phyloP scores from a whole-genome alignment of 2,329 filamentous ascomycete genomes.

The Neobulgaria alba region DNA sequence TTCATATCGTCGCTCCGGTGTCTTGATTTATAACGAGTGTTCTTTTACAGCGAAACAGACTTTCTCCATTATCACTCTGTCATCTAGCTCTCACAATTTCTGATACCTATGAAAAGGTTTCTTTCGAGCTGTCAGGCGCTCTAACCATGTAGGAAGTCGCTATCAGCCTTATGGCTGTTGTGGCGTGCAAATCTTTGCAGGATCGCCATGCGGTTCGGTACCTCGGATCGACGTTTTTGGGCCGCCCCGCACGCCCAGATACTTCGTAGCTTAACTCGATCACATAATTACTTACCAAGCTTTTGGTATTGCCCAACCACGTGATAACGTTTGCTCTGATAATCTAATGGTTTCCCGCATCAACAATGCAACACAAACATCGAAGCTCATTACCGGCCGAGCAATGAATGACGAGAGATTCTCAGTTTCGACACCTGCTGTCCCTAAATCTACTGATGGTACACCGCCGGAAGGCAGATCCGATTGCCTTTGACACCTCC shows the following conservation, averaged over 20 bases:
- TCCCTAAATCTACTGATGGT: conserved; percentile 14
- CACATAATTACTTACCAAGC: too few relatives aligned
- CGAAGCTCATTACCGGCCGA: conserved; percentile 14
- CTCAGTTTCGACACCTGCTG: conserved; percentile 16
- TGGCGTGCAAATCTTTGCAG: conserved; percentile 2
- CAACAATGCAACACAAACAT: conserved; percentile 15
- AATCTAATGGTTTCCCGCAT: conserved; percentile 16
- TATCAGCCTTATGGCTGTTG: conserved; percentile 4
- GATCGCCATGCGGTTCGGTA: conserved; percentile 2
- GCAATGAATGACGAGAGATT: conserved; percentile 21
- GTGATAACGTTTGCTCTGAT: too few relatives aligned
- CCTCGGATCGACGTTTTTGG: too few relatives aligned
- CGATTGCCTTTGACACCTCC: conserved; percentile 17
- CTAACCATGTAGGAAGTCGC: not conserved
- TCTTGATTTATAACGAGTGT: conserved; percentile 6
- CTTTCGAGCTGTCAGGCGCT: not conserved
- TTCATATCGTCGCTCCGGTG: conserved; percentile 3
- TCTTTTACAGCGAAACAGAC: conserved; percentile 3
- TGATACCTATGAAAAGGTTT: not conserved
- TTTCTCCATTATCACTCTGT: conserved; percentile 2
- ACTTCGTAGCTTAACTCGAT: too few relatives aligned
- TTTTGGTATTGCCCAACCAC: too few relatives aligned
- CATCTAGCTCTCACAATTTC: not conserved
- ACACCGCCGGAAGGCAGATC: conserved; percentile 18
- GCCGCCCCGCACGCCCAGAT: too few relatives aligned